A percentile compares a stretch with the other conserved stretches of the same genome.
These are phyloP conservation scores for Nadsonia starkeyi-henricii DNA, from an alignment of 1,139 yeast genomes.

Conservation along the genomic window DNA sequence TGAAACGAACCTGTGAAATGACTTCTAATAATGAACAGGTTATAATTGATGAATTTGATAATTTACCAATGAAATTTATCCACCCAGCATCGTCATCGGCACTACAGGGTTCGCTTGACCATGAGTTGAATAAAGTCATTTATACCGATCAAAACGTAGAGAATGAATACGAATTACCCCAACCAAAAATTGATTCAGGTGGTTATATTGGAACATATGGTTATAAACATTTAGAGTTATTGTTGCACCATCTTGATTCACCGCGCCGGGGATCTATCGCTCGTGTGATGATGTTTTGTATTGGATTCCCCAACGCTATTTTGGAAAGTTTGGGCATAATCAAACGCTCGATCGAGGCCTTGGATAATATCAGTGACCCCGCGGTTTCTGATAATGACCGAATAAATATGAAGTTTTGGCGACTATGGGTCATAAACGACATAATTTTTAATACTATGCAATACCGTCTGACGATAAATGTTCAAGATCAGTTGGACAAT, in stretches of 20 bases:
- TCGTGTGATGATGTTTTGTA: slow-evolving; percentile 20
- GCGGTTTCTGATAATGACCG: slow-evolving; percentile 7
- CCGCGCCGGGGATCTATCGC: slow-evolving; percentile 20
- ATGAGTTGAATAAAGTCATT: not conserved
- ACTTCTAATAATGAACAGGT: too few species aligned
- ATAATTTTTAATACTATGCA: slow-evolving; percentile 14
- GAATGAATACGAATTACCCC: not conserved
- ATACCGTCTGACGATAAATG: not conserved
- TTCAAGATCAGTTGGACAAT: not conserved
- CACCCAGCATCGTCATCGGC: not conserved
- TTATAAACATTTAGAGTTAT: slow-evolving; percentile 12
- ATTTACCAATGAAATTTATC: not conserved
- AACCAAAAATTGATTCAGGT: not conserved
- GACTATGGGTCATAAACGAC: slow-evolving; percentile 19
- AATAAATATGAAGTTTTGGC: slow-evolving; percentile 12
- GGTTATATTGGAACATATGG: not conserved
- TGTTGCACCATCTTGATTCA: slow-evolving; percentile 15
- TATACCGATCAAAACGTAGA: not conserved
- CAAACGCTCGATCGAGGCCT: slow-evolving; percentile 11
- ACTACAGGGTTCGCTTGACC: not conserved
- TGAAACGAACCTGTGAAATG: too few species aligned
- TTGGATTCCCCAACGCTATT: slow-evolving; percentile 15
- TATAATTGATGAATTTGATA: too few species aligned
- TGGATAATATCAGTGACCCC: slow-evolving; percentile 2
- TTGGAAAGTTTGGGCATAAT: slow-evolving; percentile 15